These are phyloP conservation scores for Penicillium sp. DNA, from an alignment of 2,329 filamentous ascomycete genomes.

Conservation along the genomic window DNA sequence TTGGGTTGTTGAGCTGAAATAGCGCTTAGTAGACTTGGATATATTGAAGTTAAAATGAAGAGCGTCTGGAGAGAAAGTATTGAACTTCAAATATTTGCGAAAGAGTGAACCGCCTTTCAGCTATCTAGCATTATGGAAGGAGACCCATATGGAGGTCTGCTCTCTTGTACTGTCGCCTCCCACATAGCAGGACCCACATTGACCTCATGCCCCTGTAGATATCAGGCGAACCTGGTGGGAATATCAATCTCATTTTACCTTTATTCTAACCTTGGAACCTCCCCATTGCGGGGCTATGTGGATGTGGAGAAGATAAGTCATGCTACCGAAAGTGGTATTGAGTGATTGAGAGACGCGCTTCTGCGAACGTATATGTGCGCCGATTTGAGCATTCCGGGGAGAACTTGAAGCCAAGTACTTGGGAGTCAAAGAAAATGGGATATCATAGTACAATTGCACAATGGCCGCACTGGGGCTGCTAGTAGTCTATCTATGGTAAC, in stretches of 20 bases:
- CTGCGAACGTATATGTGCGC: not conserved
- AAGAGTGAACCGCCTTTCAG: not conserved
- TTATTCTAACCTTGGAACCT: not conserved
- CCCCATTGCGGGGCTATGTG: slow-evolving; percentile 13
- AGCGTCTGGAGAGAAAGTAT: too few relatives aligned
- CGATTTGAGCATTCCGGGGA: too few relatives aligned
- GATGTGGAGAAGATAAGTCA: slow-evolving; percentile 11
- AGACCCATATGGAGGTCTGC: slow-evolving; percentile 11
- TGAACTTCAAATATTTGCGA: too few relatives aligned
- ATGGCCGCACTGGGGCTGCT: too few relatives aligned
- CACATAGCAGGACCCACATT: slow-evolving; percentile 19
- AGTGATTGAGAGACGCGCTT: not conserved
- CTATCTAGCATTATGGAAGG: not conserved
- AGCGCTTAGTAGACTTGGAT: too few relatives aligned
- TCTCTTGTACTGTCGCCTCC: not conserved
- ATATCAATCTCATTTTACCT: not conserved
- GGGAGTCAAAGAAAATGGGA: too few relatives aligned
- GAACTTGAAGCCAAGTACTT: too few relatives aligned
- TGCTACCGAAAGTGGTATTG: not conserved
- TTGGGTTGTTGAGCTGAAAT: slow-evolving; percentile 18
- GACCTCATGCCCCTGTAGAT: slow-evolving; percentile 3
- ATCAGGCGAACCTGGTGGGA: too few relatives aligned
- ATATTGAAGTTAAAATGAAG: not conserved
- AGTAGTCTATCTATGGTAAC: too few relatives aligned
- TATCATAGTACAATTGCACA: too few relatives aligned